These are phyloP conservation scores for Phaeosphaeriaceae sp. DNA, from an alignment of 2,329 filamentous ascomycete genomes.

Conservation along the genomic window DNA sequence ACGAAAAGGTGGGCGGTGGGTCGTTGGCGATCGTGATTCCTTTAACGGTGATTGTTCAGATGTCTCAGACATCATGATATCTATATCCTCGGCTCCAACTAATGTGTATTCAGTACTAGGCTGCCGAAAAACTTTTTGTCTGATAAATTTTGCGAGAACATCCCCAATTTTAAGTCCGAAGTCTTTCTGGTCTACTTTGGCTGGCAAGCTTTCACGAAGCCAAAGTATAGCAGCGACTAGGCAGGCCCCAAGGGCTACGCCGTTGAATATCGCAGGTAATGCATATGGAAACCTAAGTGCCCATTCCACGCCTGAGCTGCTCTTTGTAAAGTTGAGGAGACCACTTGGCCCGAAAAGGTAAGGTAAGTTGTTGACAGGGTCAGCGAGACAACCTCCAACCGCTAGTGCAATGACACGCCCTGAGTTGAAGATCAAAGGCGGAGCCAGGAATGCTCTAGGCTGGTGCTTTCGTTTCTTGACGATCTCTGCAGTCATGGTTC, in stretches of 20 bases:
- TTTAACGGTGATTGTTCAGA: constrained; percentile 46
- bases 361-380: constrained; percentile 67
- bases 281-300: constrained; percentile 70
- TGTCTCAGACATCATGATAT: constrained; percentile 6
- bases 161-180: constrained; percentile 43
- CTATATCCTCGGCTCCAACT: constrained; percentile 19
- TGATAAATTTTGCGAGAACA: constrained; percentile 39
- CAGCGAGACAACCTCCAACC: constrained; percentile 68
- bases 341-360: constrained; percentile 68
- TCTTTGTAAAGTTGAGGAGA: constrained; percentile 61
- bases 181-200: constrained; percentile 40
- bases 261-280: constrained; percentile 70
- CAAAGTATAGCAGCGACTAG: constrained; percentile 65
- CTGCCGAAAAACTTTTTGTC: constrained; percentile 26
- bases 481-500: constrained; percentile 75
- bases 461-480: constrained; percentile 68
- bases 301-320: constrained; percentile 67
- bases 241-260: constrained; percentile 62
- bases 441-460: constrained; percentile 60
- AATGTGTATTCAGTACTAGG: constrained; percentile 13
- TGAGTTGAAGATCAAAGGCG: constrained; percentile 70
- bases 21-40: too few species aligned
- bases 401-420: constrained; percentile 51
- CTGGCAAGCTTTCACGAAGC: constrained; percentile 62
- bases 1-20: constrained; percentile 44